A percentile compares a stretch with the other conserved stretches of the same genome.
Conservation (phyloP, 2,329 filamentous ascomycete species). For the Leptosphaerulina australis region DNA sequence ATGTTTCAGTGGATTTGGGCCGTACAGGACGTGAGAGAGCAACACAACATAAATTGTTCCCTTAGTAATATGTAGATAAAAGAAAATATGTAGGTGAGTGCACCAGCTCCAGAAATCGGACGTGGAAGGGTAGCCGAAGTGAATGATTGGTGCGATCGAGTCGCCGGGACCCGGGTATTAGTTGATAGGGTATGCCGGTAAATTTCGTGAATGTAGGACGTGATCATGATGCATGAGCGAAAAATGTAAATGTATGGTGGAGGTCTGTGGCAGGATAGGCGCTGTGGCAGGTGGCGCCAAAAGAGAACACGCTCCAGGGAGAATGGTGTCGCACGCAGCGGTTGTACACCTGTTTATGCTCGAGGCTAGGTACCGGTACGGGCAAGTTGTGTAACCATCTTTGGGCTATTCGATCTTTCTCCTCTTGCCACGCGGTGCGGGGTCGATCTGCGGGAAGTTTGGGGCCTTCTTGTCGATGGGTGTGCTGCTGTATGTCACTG, state of each 20-base stretch:
- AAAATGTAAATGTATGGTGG: constrained; percentile 13
- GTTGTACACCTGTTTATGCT: constrained; percentile 35
- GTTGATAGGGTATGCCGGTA: constrained; percentile 20
- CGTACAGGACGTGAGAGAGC: constrained; percentile 34
- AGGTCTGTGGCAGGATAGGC: constrained; percentile 4
- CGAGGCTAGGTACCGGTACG: constrained; percentile 23
- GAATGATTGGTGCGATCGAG: constrained; percentile 39
- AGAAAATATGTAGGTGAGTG: constrained; percentile 21
- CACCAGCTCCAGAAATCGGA: constrained; percentile 18
- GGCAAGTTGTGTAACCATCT: constrained; percentile 27
- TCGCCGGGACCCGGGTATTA: constrained; percentile 46
- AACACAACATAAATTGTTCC: constrained; percentile 33
- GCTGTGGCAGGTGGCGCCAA: constrained; percentile 29
- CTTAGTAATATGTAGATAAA: constrained; percentile 35
- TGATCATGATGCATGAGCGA: constrained; percentile 14
- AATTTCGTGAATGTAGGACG: constrained; percentile 16
- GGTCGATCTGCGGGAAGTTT: constrained; percentile 71
- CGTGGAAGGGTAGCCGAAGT: constrained; percentile 23
- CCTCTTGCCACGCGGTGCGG: constrained; percentile 90
- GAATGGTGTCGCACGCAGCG: constrained; percentile 28
- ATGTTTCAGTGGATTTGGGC: constrained; percentile 22
- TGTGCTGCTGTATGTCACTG: constrained; percentile 80
- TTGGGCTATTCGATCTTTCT: constrained; percentile 67
- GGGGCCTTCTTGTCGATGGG: constrained; percentile 48
- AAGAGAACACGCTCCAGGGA: constrained; percentile 23